These are phyloP conservation scores for Blastobotrys parvus DNA, from an alignment of 805 yeast species.

Conservation along the genomic window DNA sequence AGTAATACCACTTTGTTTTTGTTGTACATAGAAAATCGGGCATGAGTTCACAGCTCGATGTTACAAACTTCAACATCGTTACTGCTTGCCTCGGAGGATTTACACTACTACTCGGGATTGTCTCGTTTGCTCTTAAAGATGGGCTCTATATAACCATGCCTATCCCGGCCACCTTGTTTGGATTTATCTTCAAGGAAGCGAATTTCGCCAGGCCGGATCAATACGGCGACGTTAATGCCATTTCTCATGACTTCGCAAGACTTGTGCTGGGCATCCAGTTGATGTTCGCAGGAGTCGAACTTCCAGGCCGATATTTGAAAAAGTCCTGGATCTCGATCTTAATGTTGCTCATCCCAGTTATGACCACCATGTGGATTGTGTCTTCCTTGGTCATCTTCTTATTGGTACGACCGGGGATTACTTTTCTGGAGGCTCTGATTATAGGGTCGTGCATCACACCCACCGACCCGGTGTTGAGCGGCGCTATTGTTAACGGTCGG, in stretches of 20 bases:
- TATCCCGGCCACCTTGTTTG: conserved; percentile 55
- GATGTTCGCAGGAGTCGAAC: conserved; percentile 63
- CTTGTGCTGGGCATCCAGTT: conserved; percentile 64
- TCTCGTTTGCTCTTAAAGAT: conserved; percentile 53
- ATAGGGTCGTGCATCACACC: conserved; percentile 69
- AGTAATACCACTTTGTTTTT: too few relatives aligned
- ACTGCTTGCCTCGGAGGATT: conserved; percentile 58
- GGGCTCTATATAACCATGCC: conserved; percentile 57
- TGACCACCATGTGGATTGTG: conserved; percentile 63
- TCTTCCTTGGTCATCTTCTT: conserved; percentile 57
- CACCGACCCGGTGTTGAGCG: conserved; percentile 68
- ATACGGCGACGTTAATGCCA: conserved; percentile 40
- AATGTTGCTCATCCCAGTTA: conserved; percentile 55
- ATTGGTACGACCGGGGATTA: conserved; percentile 49
- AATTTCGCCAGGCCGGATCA: conserved; percentile 48
- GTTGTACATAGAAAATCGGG: too few relatives aligned
- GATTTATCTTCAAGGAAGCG: conserved; percentile 48
- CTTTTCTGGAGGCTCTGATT: conserved; percentile 47
- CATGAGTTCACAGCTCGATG: background rate
- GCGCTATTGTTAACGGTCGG: conserved; percentile 64
- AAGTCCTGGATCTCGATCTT: conserved; percentile 51
- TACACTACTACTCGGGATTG: conserved; percentile 47
- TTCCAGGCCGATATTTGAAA: conserved; percentile 58
- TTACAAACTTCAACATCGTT: conserved; percentile 31
- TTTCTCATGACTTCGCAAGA: conserved; percentile 52